These are phyloP conservation scores for Cladorrhinum sp. DNA, from an alignment of 2,329 filamentous ascomycete genomes.

Conservation along the genomic window DNA sequence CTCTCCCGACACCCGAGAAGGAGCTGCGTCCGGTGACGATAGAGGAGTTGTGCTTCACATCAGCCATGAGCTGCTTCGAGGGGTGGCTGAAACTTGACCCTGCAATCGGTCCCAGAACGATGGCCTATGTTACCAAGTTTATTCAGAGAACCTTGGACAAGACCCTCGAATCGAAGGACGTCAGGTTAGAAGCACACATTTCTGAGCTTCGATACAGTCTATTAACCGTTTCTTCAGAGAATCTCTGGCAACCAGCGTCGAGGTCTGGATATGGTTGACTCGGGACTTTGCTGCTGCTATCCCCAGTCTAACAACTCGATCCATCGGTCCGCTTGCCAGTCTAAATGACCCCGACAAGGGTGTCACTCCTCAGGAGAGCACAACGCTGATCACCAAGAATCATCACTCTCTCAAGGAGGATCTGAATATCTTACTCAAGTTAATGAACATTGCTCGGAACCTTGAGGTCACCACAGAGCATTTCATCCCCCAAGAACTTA, in stretches of 20 bases:
- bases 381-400: conserved; percentile 61
- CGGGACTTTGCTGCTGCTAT: conserved; percentile 61
- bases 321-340: conserved; percentile 53
- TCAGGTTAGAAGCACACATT: conserved; percentile 44
- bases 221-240: conserved; percentile 42
- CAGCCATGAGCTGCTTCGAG: conserved; percentile 59
- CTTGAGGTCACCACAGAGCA: conserved; percentile 63
- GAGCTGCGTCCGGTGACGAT: conserved; percentile 41
- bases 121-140: conserved; percentile 54
- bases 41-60: conserved; percentile 62
- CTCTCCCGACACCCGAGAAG: neutral
- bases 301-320: conserved; percentile 57
- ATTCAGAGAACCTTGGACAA: conserved; percentile 61
- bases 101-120: conserved; percentile 55
- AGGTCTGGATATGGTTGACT: conserved; percentile 64
- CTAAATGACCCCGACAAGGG: conserved; percentile 54
- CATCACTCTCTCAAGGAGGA: conserved; percentile 60
- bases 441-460: conserved; percentile 65
- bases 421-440: conserved; percentile 60
- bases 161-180: conserved; percentile 59
- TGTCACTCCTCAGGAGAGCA: conserved; percentile 60
- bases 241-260: conserved; percentile 58
- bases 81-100: conserved; percentile 57
- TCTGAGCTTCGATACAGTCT: neutral
- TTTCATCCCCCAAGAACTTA: conserved; percentile 64